A percentile compares a stretch with the other conserved stretches of the same genome.
Conservation (phyloP, 2,329 filamentous ascomycete species). For the Verticillium isaacii region DNA sequence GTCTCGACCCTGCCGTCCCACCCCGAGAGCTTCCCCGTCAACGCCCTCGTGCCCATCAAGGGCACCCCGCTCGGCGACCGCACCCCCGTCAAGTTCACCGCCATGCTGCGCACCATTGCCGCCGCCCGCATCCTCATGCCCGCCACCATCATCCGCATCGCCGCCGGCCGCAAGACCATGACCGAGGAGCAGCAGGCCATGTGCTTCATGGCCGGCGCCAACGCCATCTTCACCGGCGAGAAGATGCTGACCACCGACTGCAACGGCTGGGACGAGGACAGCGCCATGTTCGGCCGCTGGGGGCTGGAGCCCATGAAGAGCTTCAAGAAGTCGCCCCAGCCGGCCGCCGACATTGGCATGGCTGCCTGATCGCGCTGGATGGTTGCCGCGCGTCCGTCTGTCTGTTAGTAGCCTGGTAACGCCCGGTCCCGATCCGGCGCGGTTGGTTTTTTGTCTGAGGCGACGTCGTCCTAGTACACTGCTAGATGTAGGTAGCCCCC, state of each 20-base stretch:
- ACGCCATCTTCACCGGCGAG: constrained; percentile 92
- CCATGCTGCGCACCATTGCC: constrained; percentile 76
- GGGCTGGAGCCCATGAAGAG: constrained; percentile 73
- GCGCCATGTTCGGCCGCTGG: constrained; percentile 77
- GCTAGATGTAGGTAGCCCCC: no score
- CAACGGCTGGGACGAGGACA: constrained; percentile 87
- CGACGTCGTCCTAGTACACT: no score
- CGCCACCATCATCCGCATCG: constrained; percentile 78
- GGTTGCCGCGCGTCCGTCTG: no score
- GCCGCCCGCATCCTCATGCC: constrained; percentile 82
- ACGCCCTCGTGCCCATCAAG: constrained; percentile 85
- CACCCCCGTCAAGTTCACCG: constrained; percentile 69
- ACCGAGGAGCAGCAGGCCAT: constrained; percentile 83
- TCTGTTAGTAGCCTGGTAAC: no score
- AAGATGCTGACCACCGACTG: constrained; percentile 94
- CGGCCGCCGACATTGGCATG: neutral
- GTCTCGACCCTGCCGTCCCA: constrained; percentile 75
- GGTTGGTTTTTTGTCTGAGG: no score
- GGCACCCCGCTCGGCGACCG: constrained; percentile 79
- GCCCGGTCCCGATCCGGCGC: no score
- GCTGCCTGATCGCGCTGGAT: neutral
- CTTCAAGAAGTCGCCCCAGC: constrained; percentile 29
- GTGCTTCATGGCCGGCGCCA: constrained; percentile 87
- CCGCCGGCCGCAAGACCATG: constrained; percentile 79
- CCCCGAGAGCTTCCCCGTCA: constrained; percentile 88